phyloP scores from a whole-genome alignment of 2,329 filamentous ascomycete genomes.

The Cladosporium sp. region DNA sequence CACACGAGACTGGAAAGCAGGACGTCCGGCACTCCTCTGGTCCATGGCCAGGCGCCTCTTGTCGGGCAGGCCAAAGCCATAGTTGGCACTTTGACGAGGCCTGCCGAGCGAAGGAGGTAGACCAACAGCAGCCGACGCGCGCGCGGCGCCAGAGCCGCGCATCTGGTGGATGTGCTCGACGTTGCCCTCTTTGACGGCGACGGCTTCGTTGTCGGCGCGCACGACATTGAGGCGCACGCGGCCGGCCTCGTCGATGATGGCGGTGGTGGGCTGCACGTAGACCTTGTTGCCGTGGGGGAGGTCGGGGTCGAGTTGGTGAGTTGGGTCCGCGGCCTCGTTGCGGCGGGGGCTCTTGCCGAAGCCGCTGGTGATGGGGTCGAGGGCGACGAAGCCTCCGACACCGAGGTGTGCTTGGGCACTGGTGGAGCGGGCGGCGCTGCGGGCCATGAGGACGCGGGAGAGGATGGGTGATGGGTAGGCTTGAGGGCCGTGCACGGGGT shows the following conservation, averaged over 20 bases:
- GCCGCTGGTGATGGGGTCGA: conserved; percentile 37
- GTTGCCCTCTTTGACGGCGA: conserved; percentile 35
- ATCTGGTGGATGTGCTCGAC: conserved; percentile 32
- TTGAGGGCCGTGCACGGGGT: conserved; percentile 64
- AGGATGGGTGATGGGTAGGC: conserved; percentile 53
- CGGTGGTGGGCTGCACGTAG: conserved; percentile 52
- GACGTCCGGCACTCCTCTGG: background rate
- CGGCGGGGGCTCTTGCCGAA: conserved; percentile 44
- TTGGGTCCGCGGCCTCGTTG: conserved; percentile 27
- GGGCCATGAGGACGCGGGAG: conserved; percentile 58
- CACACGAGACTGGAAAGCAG: conserved; percentile 22
- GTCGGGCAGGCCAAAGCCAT: conserved; percentile 32
- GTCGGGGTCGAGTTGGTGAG: conserved; percentile 44
- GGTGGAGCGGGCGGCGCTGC: conserved; percentile 41
- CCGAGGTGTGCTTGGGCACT: conserved; percentile 43
- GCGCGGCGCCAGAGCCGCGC: conserved; percentile 12
- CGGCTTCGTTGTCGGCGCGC: conserved; percentile 36
- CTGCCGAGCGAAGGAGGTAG: conserved; percentile 24
- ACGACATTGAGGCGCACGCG: conserved; percentile 43
- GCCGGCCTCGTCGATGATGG: conserved; percentile 49
- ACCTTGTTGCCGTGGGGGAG: conserved; percentile 56
- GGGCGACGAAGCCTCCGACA: conserved; percentile 48
- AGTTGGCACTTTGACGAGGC: conserved; percentile 29
- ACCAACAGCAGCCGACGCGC: conserved; percentile 9
- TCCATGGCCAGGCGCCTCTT: conserved; percentile 21